A percentile compares a stretch with the other conserved stretches of the same genome.
Evolutionary conservation across 2,329 filamentous ascomycete species (phyloP).

Genomic region (Lithohypha guttulata): DNA sequence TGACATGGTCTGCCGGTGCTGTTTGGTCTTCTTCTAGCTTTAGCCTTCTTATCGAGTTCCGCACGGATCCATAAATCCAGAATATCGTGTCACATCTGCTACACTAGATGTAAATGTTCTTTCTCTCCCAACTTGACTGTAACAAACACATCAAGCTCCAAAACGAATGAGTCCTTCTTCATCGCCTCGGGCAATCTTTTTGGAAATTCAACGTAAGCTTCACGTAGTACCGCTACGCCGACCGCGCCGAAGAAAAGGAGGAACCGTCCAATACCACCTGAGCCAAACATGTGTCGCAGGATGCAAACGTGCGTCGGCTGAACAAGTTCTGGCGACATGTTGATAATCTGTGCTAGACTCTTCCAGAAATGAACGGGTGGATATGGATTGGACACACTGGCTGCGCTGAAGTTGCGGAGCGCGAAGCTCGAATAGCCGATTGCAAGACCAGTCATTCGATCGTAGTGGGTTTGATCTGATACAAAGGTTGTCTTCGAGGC

Average conservation of each 20-base stretch:
- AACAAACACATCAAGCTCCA: constrained; percentile 1
- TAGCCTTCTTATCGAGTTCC: too few relatives aligned
- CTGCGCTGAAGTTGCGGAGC: constrained; percentile 64
- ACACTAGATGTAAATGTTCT: constrained; percentile 1
- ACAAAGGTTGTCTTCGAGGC: constrained; percentile 40
- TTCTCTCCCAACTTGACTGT: constrained; percentile 1
- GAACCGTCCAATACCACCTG: constrained; percentile 63
- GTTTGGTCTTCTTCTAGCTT: too few relatives aligned
- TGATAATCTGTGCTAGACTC: constrained; percentile 63
- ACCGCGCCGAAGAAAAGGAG: constrained; percentile 70
- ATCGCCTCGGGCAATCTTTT: constrained; percentile 25
- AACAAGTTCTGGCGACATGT: constrained; percentile 56
- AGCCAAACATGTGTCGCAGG: constrained; percentile 55
- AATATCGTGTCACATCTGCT: neutral
- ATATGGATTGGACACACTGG: constrained; percentile 61
- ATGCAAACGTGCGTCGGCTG: constrained; percentile 65
- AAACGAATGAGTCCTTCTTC: constrained; percentile 15
- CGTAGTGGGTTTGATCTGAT: constrained; percentile 61
- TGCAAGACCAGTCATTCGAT: constrained; percentile 73
- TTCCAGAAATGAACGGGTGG: constrained; percentile 76
- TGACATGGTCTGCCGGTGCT: too few relatives aligned
- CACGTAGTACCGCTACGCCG: constrained; percentile 58
- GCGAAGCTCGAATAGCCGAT: constrained; percentile 76
- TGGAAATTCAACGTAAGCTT: constrained; percentile 66
- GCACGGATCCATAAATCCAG: too few relatives aligned